Evolutionary conservation across 139 green algal species (phyloP).

Genomic region (Edaphochlamys debaryana): DNA sequence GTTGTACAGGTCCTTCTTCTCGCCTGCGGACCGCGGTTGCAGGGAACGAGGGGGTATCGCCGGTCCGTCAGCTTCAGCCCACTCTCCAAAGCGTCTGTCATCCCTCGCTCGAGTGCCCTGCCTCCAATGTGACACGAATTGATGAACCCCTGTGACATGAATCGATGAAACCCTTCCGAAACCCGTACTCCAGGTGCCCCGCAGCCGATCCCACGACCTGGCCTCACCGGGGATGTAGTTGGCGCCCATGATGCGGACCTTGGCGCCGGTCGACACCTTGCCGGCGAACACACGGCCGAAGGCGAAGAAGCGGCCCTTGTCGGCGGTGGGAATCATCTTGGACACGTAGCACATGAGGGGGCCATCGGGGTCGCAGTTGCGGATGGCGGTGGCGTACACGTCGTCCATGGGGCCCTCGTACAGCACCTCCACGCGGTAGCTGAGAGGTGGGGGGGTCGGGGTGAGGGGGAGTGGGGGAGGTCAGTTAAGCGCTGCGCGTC

Average conservation of each 20-base stretch:
- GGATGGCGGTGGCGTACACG: conserved; percentile 91
- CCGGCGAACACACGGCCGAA: conserved; percentile 98
- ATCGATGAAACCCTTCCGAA: too few relatives aligned
- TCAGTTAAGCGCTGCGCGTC: too few relatives aligned
- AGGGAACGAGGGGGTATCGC: too few relatives aligned
- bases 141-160: too few relatives aligned
- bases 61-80: too few relatives aligned
- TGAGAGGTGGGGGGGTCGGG: too few relatives aligned
- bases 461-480: too few relatives aligned
- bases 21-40: conserved; percentile 41
- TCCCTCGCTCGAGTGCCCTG: too few relatives aligned
- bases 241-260: conserved; percentile 99
- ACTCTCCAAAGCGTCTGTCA: too few relatives aligned
- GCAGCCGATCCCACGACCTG: background rate
- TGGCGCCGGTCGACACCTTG: conserved; percentile 89
- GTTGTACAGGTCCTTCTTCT: conserved; percentile 99
- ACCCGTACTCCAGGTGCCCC: too few relatives aligned
- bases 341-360: conserved; percentile 99
- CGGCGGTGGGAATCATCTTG: conserved; percentile 98
- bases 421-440: conserved; percentile 97
- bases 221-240: conserved; percentile 94
- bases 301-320: conserved; percentile 99
- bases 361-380: conserved; percentile 94
- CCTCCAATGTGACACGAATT: too few relatives aligned
- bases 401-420: conserved; percentile 99